Percentiles rank a stretch among this genome's conserved stretches.
These are phyloP conservation scores for Parietaria judaica DNA, from an alignment of 306 rosid species.

Conservation along the genomic window DNA sequence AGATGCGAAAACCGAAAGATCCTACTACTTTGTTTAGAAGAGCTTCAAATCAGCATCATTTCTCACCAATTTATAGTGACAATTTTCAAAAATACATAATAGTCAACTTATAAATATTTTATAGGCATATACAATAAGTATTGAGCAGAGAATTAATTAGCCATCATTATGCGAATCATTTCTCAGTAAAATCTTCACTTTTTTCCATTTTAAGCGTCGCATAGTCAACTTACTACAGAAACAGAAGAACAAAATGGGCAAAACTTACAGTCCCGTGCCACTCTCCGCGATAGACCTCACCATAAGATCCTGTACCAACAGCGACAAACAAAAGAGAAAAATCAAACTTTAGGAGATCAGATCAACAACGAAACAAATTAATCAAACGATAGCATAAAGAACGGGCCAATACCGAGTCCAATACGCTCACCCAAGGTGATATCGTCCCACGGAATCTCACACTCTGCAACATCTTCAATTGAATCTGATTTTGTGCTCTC, in stretches of 20 bases:
- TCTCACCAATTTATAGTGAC: too few species aligned
- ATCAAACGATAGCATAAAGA: conserved; percentile 24
- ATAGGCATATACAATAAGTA: too few species aligned
- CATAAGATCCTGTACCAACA: conserved; percentile 78
- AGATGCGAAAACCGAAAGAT: too few species aligned
- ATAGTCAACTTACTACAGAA: neutral
- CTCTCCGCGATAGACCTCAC: conserved; percentile 94
- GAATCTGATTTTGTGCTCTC: conserved; percentile 73
- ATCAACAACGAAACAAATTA: conserved; percentile 17
- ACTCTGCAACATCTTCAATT: conserved; percentile 79
- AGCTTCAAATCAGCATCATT: too few species aligned
- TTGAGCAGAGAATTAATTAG: too few species aligned
- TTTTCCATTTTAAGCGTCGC: neutral
- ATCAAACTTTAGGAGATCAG: conserved; percentile 14
- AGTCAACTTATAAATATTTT: too few species aligned
- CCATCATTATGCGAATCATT: too few species aligned
- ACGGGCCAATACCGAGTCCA: conserved; percentile 79
- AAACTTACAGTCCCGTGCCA: conserved; percentile 96
- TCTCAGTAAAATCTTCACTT: neutral
- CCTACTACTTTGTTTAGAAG: too few species aligned
- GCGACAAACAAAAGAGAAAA: conserved; percentile 18
- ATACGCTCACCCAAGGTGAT: conserved; percentile 88
- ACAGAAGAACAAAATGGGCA: neutral
- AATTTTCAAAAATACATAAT: too few species aligned
- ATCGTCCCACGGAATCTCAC: conserved; percentile 89